These are phyloP conservation scores for Salvia sclarea DNA, from an alignment of 305 asterid genomes.

Conservation along the genomic window DNA sequence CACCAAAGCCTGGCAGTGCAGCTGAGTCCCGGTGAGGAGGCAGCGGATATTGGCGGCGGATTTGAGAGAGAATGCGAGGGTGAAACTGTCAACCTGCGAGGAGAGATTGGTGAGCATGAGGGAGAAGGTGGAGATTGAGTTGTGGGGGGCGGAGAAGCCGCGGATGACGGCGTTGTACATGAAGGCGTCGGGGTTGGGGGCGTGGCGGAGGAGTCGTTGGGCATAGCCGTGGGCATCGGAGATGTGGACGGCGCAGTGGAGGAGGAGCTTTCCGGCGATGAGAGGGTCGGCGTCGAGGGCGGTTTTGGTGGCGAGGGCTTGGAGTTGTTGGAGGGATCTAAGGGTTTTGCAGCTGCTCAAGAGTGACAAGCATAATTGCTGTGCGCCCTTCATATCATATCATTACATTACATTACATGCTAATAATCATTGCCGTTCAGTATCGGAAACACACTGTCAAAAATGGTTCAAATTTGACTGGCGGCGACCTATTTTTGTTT, in stretches of 20 bases:
- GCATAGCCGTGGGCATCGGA: slow-evolving; percentile 58
- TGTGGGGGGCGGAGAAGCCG: slow-evolving; percentile 58
- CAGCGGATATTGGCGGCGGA: slow-evolving; percentile 65
- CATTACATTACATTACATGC: neutral
- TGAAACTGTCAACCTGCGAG: slow-evolving; percentile 58
- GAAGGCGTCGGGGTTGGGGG: slow-evolving; percentile 66
- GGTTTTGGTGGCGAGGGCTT: slow-evolving; percentile 49
- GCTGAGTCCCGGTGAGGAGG: slow-evolving; percentile 57
- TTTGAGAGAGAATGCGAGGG: slow-evolving; percentile 69
- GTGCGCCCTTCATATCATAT: neutral
- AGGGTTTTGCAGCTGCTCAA: slow-evolving; percentile 58
- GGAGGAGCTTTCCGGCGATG: slow-evolving; percentile 65
- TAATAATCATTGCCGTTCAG: neutral
- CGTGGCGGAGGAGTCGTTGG: slow-evolving; percentile 46
- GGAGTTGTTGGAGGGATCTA: slow-evolving; percentile 55
- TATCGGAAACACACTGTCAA: too few species aligned
- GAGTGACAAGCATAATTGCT: slow-evolving; percentile 39
- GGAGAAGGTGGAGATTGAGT: slow-evolving; percentile 49
- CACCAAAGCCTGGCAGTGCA: slow-evolving; percentile 62
- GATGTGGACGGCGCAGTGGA: slow-evolving; percentile 59
- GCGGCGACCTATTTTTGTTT: too few species aligned
- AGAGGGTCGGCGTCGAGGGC: slow-evolving; percentile 65
- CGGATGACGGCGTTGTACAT: slow-evolving; percentile 85
- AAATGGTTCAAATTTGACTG: too few species aligned
- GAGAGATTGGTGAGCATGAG: slow-evolving; percentile 47